Evolutionary conservation across 2,329 filamentous ascomycete species (phyloP).

Genomic region (Ceratocystis diversiconidia): DNA sequence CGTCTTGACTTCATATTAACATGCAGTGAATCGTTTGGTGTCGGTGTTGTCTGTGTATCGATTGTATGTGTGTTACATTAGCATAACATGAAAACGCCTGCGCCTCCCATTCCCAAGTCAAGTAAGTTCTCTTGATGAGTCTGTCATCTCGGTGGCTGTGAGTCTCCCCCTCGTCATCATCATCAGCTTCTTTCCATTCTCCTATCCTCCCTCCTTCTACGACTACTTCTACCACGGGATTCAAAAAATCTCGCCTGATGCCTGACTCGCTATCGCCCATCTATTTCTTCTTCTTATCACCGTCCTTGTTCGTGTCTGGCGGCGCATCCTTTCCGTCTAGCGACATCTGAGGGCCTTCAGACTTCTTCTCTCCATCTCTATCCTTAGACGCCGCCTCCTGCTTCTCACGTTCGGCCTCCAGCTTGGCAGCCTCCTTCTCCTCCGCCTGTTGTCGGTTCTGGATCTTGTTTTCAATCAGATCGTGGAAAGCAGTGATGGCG

Average conservation of each 20-base stretch:
- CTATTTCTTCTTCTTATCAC: constrained; percentile 40
- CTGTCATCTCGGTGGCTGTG: constrained; percentile 1
- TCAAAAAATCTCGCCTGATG: not conserved
- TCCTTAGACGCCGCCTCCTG: constrained; percentile 31
- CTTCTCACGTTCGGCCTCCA: constrained; percentile 48
- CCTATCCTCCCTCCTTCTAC: too few relatives aligned
- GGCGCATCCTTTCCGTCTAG: constrained; percentile 33
- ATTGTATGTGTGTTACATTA: constrained; percentile 11
- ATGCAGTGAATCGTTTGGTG: not conserved
- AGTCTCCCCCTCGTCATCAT: constrained; percentile 4
- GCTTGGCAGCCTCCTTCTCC: constrained; percentile 80
- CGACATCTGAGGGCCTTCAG: constrained; percentile 22
- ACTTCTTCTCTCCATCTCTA: constrained; percentile 35
- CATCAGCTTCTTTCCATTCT: not conserved
- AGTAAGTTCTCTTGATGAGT: not conserved
- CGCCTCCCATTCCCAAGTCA: constrained; percentile 9
- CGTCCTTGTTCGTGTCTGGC: constrained; percentile 37
- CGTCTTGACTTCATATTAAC: not conserved
- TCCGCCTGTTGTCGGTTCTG: constrained; percentile 96
- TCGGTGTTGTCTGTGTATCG: not conserved
- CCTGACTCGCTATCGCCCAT: not conserved
- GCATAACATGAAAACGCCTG: constrained; percentile 12
- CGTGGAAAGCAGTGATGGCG: constrained; percentile 97
- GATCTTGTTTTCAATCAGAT: constrained; percentile 99
- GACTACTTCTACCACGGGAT: not conserved